A percentile compares a stretch with the other conserved stretches of the same genome.
Evolutionary conservation across 2,329 filamentous ascomycete species (phyloP).

Genomic region (Diaporthe amygdali): DNA sequence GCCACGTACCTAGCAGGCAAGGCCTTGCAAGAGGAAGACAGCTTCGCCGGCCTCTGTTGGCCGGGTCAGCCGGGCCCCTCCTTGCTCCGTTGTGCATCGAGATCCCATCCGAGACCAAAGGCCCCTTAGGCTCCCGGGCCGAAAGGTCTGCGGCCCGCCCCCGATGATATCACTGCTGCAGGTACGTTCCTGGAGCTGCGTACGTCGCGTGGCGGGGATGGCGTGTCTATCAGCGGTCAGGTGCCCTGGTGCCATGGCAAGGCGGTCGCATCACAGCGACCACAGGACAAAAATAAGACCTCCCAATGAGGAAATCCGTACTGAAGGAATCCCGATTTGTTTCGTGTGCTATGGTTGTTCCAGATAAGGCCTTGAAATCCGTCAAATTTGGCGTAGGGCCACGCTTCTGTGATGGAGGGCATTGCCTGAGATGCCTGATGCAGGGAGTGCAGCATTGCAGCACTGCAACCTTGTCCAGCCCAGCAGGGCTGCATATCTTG

Average conservation of each 20-base stretch:
- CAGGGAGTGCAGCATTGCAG: neutral
- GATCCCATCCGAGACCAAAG: neutral
- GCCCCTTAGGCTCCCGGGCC: neutral
- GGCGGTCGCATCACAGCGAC: neutral
- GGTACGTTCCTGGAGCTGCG: neutral
- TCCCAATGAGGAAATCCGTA: slow-evolving; percentile 4
- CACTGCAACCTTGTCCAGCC: neutral
- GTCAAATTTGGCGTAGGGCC: neutral
- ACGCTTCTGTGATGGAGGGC: neutral
- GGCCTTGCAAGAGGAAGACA: neutral
- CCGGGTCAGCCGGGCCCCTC: neutral
- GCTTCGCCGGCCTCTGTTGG: neutral
- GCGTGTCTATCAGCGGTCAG: neutral
- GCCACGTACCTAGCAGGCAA: neutral
- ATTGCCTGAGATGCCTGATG: neutral
- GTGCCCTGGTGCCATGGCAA: too few species aligned
- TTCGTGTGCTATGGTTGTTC: neutral
- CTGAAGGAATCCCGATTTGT: neutral
- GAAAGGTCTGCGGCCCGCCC: neutral
- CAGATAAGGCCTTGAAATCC: neutral
- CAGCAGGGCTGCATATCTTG: neutral
- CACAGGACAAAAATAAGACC: neutral
- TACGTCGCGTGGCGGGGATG: neutral
- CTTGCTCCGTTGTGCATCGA: neutral
- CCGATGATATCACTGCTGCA: slow-evolving; percentile 16